Base-by-base conservation (phyloP, 2,329 filamentous ascomycete genomes). In the Aspergillus neotritici region DNA sequence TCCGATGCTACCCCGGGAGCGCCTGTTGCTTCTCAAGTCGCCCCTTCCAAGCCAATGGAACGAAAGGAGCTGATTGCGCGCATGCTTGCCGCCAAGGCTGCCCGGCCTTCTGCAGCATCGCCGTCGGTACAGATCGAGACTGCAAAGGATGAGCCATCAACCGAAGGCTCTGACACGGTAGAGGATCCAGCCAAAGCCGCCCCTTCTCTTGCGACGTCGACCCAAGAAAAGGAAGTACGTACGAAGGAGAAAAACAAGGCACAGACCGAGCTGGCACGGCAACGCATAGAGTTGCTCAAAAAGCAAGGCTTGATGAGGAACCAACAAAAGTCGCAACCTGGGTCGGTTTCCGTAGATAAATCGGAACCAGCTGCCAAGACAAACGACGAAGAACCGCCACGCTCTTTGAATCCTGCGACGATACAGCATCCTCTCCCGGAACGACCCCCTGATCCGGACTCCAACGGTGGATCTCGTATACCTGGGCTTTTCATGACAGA, bases 21-120 rank as follows among this genome's bases (percentile, higher is more conserved):
- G 11, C 43, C 54, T 10, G 37, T 57, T 7, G 17, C 42, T 6
- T 16, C 46, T 40, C 44, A 38, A 10, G 15, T 37, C 14, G 53
- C 47, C 5, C 13, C 51, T 3, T 56, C 50, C 35, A 74, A 70
- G 49, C 72, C 77, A 6, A 73, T 85, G 50, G 81, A 86, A 56
- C 77, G 86, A 15, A 87, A 86, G 53, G 85, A 88, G 51, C 80
- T 86, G 33, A 87, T 91, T 47, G 85, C 86, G 4, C 80, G 83
- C 37, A 75, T 89, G 43, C 73, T 89, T 42, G 86, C 86, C n/a
- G 81, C 79, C 1, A 89, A 86, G 61, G 77, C 76, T 40, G 78
- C 79, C 29, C 85, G 83, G 43, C 48, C 54, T 17, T 41, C 60
- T 25, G 53, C 52, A 11, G 25, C 43, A 10, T 34, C 48, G 12